Evolutionary conservation across 441 rosid genomes (phyloP).

Genomic region (Aleurites moluccanus): DNA sequence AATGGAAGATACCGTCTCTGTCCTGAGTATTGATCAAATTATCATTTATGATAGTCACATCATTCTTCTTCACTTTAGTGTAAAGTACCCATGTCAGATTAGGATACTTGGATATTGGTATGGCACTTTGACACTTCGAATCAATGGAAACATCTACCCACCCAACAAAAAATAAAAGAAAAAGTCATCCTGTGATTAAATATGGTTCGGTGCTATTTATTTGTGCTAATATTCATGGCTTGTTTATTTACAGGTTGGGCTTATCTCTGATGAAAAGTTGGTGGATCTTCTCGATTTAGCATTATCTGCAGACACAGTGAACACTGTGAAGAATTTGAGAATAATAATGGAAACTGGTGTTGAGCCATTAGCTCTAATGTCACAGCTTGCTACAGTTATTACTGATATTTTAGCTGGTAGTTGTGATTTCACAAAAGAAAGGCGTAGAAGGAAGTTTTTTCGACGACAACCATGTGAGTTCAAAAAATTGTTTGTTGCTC

Average conservation of each 20-base stretch:
- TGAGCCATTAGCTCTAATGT: slow-evolving; percentile 97
- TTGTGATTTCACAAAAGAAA: slow-evolving; percentile 79
- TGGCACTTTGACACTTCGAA: background rate
- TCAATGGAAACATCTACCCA: background rate
- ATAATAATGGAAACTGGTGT: slow-evolving; percentile 93
- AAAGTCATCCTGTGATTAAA: background rate
- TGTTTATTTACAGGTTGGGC: slow-evolving; percentile 69
- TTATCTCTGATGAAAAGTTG: slow-evolving; percentile 91
- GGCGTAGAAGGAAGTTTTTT: slow-evolving; percentile 76
- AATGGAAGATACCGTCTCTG: slow-evolving; percentile 3
- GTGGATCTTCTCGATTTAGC: slow-evolving; percentile 99
- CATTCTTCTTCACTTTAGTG: background rate
- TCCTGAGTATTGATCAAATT: background rate
- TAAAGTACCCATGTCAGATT: background rate
- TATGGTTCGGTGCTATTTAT: slow-evolving; percentile 15
- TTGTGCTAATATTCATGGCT: slow-evolving; percentile 27
- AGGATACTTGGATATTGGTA: background rate
- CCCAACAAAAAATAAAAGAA: background rate
- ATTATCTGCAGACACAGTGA: slow-evolving; percentile 97
- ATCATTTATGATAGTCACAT: background rate
- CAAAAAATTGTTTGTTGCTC: slow-evolving; percentile 17
- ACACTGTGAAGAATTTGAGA: slow-evolving; percentile 93
- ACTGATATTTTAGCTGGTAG: slow-evolving; percentile 96
- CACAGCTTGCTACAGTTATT: slow-evolving; percentile 97
- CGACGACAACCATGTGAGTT: slow-evolving; percentile 79